These are phyloP conservation scores for Exophiala sideris DNA, from an alignment of 2,329 filamentous ascomycete species.

Conservation along the genomic window DNA sequence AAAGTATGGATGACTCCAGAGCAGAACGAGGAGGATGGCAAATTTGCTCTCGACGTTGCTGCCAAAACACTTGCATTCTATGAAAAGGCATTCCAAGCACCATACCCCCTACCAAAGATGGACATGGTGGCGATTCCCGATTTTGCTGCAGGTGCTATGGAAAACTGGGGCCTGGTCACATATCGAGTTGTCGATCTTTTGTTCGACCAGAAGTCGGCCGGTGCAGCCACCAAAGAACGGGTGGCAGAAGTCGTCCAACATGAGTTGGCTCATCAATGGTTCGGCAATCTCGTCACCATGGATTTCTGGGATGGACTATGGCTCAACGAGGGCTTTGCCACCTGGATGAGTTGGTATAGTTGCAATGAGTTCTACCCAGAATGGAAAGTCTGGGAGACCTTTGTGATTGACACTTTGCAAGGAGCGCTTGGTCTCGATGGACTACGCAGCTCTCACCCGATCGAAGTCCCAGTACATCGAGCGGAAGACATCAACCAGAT, in stretches of 20 bases:
- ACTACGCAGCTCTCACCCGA: slow-evolving; percentile 88
- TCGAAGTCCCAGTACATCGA: slow-evolving; percentile 92
- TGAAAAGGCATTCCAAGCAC: slow-evolving; percentile 85
- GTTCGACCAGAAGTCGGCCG: slow-evolving; percentile 85
- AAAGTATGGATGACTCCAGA: slow-evolving; percentile 91
- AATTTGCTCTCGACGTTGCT: slow-evolving; percentile 85
- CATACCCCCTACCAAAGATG: slow-evolving; percentile 89
- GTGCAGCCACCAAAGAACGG: slow-evolving; percentile 84
- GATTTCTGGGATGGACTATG: slow-evolving; percentile 98
- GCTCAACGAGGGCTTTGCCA: slow-evolving; percentile 92
- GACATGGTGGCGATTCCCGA: slow-evolving; percentile 96
- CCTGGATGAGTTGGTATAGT: slow-evolving; percentile 91
- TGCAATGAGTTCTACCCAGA: slow-evolving; percentile 95
- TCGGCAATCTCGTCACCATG: slow-evolving; percentile 96
- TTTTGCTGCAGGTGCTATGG: slow-evolving; percentile 94
- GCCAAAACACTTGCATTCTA: slow-evolving; percentile 90
- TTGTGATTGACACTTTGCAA: slow-evolving; percentile 89
- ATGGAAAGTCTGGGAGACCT: slow-evolving; percentile 97
- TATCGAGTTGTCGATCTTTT: slow-evolving; percentile 90
- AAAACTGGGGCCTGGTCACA: slow-evolving; percentile 96
- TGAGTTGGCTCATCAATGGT: slow-evolving; percentile 97
- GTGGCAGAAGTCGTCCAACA: slow-evolving; percentile 96
- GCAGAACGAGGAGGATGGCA: slow-evolving; percentile 83
- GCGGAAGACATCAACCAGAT: slow-evolving; percentile 98
- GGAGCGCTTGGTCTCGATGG: slow-evolving; percentile 85